Base-by-base conservation (phyloP, 257 asterid genomes). In the Nicotiana benthamiana region DNA sequence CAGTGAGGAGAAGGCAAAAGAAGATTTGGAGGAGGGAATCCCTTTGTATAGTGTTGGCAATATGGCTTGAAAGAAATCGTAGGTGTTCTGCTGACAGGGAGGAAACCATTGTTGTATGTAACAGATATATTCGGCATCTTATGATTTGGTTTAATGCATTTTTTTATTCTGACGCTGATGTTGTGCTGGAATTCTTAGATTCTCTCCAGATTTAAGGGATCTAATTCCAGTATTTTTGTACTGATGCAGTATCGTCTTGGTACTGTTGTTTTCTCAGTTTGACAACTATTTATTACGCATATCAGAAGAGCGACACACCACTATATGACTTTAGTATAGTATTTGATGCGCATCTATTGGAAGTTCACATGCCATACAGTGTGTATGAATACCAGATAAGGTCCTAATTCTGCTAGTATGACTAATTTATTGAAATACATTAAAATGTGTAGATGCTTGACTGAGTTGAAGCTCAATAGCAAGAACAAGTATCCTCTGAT, bases 391-490 rank as follows among this genome's bases (percentile, higher is more conserved):
- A 70, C 59, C 13, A 70, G 27, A 43, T 22, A 70, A 56, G 20
- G 32, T 46, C 34, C 53, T 57, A 8, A 56, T 74, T n/a, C 79
- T 74, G 40, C 79, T 22, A 74, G 2, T 46, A n/a, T 51, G 40
- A 80, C 36, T 63, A 34, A 51, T 13, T 5, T 24, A 75, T 76
- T 40, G 80, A 77, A 4, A 28, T 59, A 32, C 75, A 65, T 86
- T 83, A 53, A 81, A 77, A 74, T 22, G 26, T 77, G 82, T 88
- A 91, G 93, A 82, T 86, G 90, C 83, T 59, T 82, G n/a, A n/a
- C n/a, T n/a, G n/a, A n/a, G n/a, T n/a, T n/a, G 75, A 77, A 81
- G 72, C 34, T 40, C 82, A 79, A 34, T 59, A 24, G 59, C 77
- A 61, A 67, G 78, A 76, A n/a, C 79, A 75, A 20, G 24, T 79